Evolutionary conservation across 2,329 filamentous ascomycete genomes (phyloP), one percentile per base, ranked within the genome.

Genomic region (Aspergillus nomiae): DNA sequence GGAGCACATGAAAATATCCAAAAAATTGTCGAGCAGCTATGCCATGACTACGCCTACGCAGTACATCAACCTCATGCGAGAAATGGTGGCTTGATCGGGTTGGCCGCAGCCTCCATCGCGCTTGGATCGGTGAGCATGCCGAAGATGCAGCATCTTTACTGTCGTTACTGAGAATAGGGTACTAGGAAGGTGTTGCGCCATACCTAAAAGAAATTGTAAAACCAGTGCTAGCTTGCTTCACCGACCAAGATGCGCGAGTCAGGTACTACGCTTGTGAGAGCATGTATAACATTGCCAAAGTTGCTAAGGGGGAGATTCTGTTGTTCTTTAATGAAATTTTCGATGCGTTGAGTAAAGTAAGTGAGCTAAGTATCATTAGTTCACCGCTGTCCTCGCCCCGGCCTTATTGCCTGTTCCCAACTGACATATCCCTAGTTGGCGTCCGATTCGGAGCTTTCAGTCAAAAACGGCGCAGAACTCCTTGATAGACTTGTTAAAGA

Each of bases 261-360:
- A 88, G 95, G 67, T 99, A 99, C 78, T 99, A 99, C 80, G 95
- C 95, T 28, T 99, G 95, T 80, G 95, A 99, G 82, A 96, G 94
- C 78, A 99, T 99, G 95, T 99, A 99, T 82, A 99, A 99, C 79
- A 99, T 99, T 75, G 94, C 95, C 74, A 99, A 99, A 81, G 95
- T 99, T 55, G 95, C 94, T 64, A 99, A 99, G 80, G 95, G 96
- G 43, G 95, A 99, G 79, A 95, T 99, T 24, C 80, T 99, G 68
- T 87, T 96, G 46, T 99, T 97, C 83, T 99, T 99, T 80, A 99
- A 99, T 80, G 91, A 96, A 73, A 95, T 99, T 67, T 99, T 99
- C 74, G 95, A 99, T 81, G 93, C 95, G 26, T 83, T 99, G 60
- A 97, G 94, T 82, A 98, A 97, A 86, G 93, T 96, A 81, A 66